Percentiles rank a stretch among this genome's conserved stretches.
Evolutionary conservation across 78 protist genomes (phyloP).

Genomic region (Pigoraptor vietnamica): DNA sequence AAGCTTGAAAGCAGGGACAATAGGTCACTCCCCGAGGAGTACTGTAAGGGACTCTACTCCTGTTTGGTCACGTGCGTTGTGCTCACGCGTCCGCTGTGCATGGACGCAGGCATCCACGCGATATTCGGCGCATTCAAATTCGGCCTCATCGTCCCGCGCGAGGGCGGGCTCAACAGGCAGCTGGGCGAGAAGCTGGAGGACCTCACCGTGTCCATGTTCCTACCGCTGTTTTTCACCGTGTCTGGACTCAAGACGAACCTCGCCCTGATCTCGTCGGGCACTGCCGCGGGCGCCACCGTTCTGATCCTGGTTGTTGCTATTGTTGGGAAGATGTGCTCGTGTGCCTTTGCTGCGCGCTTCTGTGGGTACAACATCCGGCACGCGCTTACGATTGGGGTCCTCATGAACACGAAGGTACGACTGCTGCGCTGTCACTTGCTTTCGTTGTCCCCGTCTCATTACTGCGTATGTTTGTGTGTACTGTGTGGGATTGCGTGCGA

Average conservation of each 20-base stretch:
- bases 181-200: slow-evolving; percentile 44
- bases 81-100: neutral
- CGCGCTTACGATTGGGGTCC: slow-evolving; percentile 41
- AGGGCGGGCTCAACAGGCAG: neutral
- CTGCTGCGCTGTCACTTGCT: neutral
- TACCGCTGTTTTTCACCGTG: slow-evolving; percentile 51
- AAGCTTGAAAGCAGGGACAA: too few relatives aligned
- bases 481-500: too few relatives aligned
- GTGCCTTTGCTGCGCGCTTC: neutral
- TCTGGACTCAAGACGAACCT: slow-evolving; percentile 44
- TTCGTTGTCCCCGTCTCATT: neutral
- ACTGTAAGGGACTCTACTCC: too few relatives aligned
- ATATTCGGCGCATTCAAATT: slow-evolving; percentile 55
- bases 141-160: slow-evolving; percentile 44
- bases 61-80: too few relatives aligned
- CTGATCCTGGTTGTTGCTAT: slow-evolving; percentile 29
- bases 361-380: slow-evolving; percentile 20
- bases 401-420: slow-evolving; percentile 51
- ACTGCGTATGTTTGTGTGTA: too few relatives aligned
- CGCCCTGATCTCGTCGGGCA: slow-evolving; percentile 23
- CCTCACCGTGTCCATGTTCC: slow-evolving; percentile 25
- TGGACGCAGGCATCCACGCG: slow-evolving; percentile 33
- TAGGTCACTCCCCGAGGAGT: too few relatives aligned
- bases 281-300: slow-evolving; percentile 43
- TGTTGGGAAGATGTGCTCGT: neutral